Percentiles rank a stretch among this genome's conserved stretches.
phyloP scores from a whole-genome alignment of 2,329 filamentous ascomycete genomes.

The Alternaria arbusti region DNA sequence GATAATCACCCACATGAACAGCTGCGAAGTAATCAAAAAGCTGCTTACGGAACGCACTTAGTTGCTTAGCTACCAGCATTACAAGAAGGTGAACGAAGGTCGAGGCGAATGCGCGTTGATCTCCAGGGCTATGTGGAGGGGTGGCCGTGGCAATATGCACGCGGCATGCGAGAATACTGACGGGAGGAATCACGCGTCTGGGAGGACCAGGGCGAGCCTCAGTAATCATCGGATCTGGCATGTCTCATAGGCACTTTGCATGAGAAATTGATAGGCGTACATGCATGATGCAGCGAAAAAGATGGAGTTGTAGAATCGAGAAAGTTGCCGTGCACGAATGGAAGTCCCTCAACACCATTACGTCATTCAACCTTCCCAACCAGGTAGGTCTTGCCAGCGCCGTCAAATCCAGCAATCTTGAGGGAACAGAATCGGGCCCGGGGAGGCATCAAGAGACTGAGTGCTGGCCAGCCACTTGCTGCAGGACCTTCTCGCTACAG shows the following conservation, averaged over 20 bases:
- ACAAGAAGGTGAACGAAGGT: background rate
- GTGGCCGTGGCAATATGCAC: background rate
- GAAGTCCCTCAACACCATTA: background rate
- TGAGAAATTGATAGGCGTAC: background rate
- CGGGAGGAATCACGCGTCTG: background rate
- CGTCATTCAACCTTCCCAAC: background rate
- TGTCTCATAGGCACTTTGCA: background rate
- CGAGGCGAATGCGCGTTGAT: background rate
- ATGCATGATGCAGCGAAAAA: background rate
- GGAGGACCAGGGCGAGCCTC: background rate
- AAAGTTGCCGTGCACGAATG: background rate
- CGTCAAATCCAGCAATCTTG: background rate
- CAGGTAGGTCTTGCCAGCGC: background rate
- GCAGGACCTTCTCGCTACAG: background rate
- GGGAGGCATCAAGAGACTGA: background rate
- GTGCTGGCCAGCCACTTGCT: background rate
- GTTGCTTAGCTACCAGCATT: background rate
- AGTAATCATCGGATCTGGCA: background rate
- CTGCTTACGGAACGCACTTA: background rate
- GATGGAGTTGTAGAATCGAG: background rate
- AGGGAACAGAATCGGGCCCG: background rate
- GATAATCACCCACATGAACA: background rate
- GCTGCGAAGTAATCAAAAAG: background rate
- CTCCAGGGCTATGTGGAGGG: background rate
- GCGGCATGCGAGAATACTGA: background rate